A percentile compares a stretch with the other conserved stretches of the same genome.
These are phyloP conservation scores for Penicillium sp. DNA, from an alignment of 2,329 filamentous ascomycete species.

Conservation along the genomic window DNA sequence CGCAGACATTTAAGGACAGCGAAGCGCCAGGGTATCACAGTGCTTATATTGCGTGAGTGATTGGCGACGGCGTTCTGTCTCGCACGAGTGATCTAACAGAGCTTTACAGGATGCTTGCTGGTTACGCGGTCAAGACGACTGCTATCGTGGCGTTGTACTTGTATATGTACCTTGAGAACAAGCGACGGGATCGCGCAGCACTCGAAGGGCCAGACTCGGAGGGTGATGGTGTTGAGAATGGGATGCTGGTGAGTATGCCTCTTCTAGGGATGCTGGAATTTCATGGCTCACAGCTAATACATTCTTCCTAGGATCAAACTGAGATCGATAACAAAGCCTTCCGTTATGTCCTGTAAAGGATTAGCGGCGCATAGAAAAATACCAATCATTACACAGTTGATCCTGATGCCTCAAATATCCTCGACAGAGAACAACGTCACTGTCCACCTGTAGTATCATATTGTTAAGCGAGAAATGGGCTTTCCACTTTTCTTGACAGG, in stretches of 20 bases:
- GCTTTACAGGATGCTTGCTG: constrained; percentile 54
- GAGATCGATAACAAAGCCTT: constrained; percentile 60
- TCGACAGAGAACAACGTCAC: too few relatives aligned
- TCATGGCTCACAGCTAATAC: background rate
- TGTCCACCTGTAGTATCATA: too few relatives aligned
- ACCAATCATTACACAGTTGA: too few relatives aligned
- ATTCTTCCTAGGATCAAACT: constrained; percentile 46
- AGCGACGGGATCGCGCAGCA: constrained; percentile 54
- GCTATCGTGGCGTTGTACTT: constrained; percentile 55
- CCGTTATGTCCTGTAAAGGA: constrained; percentile 51
- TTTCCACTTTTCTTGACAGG: too few relatives aligned
- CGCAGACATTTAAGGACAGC: constrained; percentile 54
- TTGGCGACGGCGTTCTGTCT: background rate
- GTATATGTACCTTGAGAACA: constrained; percentile 60
- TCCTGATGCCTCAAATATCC: too few relatives aligned
- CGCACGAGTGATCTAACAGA: constrained; percentile 1
- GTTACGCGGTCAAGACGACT: constrained; percentile 56
- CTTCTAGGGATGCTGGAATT: background rate
- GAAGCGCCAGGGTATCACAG: constrained; percentile 54
- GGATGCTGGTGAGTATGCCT: constrained; percentile 49
- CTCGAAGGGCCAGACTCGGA: constrained; percentile 47
- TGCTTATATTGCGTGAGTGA: constrained; percentile 31
- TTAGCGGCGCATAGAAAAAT: background rate
- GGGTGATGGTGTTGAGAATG: constrained; percentile 55
- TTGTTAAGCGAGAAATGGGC: too few relatives aligned